Base-by-base conservation (phyloP, 768 basidiomycete species). In the Infundibulicybe gibba region DNA sequence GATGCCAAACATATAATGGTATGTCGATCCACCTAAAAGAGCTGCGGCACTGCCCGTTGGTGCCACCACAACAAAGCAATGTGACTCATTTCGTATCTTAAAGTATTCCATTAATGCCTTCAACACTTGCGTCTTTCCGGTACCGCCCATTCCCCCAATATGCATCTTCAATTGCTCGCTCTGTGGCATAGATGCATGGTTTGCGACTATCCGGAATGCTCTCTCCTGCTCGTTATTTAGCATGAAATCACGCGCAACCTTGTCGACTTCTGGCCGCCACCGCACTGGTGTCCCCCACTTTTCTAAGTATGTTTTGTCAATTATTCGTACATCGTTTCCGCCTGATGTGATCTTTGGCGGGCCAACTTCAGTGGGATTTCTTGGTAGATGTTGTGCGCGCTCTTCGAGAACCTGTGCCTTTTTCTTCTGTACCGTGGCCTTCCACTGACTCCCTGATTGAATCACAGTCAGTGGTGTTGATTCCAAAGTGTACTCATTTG, bases 31-130 rank as follows among this genome's bases (percentile, higher is more conserved):
- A 17, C 54, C 57, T 1, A 71, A 14, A 0, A 64, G 39, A 0
- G 59, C 61, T 3, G 69, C 68, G 1, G 65, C 56, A 6, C 62
- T 50, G 0, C 68, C 68, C 4, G 67, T 70, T 3, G 66, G 67
- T 5, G 61, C 67, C 1, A 68, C 48, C 1, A 63, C 45, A 2
- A 54, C 39, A 21, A 64, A 58, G 0, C 58, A 16, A 32, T 62
- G 45, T 2, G 33, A 17, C 48, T 68, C 55, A 2, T 58, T 53
- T 19, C 51, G 17, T 37, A 17, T 5, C 1, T 20, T 16, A 38
- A 68, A 65, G 16, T 62, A 49, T 16, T 40, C 5, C 9, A 53
- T 50, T 5, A 65, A 3, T 3, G 64, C 52, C 19, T 57, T 50
- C 5, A 70, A 47, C 0, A 70, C 64, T 21, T 54, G 54, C 0